Percentiles rank a stretch among this genome's conserved stretches.
Evolutionary conservation across 805 yeast species (phyloP).

Genomic region (Ogataea nakhonphanomensis): DNA sequence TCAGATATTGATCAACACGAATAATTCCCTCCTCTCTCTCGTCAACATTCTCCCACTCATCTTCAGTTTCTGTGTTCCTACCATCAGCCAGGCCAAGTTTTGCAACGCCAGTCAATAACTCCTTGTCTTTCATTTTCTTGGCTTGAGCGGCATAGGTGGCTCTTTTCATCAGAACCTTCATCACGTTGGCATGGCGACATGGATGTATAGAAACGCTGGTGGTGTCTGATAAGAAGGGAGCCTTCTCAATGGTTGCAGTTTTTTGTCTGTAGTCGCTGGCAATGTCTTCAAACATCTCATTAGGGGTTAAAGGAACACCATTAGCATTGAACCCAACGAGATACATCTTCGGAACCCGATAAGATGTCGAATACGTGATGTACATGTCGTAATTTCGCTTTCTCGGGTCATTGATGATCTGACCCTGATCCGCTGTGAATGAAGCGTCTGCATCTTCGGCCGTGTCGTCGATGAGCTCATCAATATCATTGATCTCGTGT

Average conservation of each 20-base stretch:
- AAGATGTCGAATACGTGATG: constrained; percentile 90
- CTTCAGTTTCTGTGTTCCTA: constrained; percentile 33
- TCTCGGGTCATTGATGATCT: constrained; percentile 36
- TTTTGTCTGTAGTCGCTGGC: constrained; percentile 88
- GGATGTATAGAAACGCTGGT: constrained; percentile 93
- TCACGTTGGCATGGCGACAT: constrained; percentile 91
- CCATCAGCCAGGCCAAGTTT: constrained; percentile 45
- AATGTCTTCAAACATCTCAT: constrained; percentile 93
- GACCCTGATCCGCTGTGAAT: constrained; percentile 33
- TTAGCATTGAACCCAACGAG: constrained; percentile 79
- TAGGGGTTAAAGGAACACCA: constrained; percentile 83
- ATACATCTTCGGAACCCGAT: constrained; percentile 93
- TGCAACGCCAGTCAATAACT: constrained; percentile 41
- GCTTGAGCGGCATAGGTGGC: constrained; percentile 50
- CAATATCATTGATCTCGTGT: constrained; percentile 42
- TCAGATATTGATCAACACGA: constrained; percentile 86
- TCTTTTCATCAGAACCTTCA: constrained; percentile 79
- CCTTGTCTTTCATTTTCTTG: constrained; percentile 31
- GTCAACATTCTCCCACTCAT: constrained; percentile 52
- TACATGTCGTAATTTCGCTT: constrained; percentile 81
- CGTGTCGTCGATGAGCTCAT: constrained; percentile 34
- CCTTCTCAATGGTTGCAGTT: constrained; percentile 91
- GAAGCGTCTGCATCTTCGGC: constrained; percentile 26
- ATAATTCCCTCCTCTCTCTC: constrained; percentile 38
- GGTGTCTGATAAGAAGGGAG: constrained; percentile 76